phyloP scores from a whole-genome alignment of 2,329 filamentous ascomycete genomes.

The Oidium heveae region DNA sequence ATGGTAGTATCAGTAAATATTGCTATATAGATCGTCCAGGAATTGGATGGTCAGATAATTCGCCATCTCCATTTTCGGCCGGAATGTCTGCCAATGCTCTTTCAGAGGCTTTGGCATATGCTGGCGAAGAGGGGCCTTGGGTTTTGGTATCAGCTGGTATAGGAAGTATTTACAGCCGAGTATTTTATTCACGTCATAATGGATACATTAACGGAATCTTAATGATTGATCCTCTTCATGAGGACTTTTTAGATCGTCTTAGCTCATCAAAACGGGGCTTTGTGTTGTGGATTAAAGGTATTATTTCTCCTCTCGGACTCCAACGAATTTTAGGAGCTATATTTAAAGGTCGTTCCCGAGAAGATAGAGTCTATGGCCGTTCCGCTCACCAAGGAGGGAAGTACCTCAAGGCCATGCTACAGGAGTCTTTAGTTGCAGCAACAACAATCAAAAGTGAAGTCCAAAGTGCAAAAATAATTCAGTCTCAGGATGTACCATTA shows the following conservation, averaged over 20 bases:
- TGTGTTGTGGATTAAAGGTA: constrained; percentile 60
- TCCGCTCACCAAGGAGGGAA: constrained; percentile 59
- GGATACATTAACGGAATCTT: constrained; percentile 53
- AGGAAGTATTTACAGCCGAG: constrained; percentile 68
- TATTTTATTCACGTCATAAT: constrained; percentile 69
- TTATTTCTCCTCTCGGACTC: constrained; percentile 68
- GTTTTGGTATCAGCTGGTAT: constrained; percentile 67
- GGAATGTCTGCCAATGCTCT: constrained; percentile 80
- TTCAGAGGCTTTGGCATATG: constrained; percentile 57
- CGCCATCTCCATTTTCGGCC: constrained; percentile 76
- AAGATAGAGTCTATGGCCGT: constrained; percentile 66
- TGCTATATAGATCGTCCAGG: constrained; percentile 93
- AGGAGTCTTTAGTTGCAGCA: constrained; percentile 73
- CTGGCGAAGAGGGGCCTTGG: constrained; percentile 72
- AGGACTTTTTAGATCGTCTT: constrained; percentile 50
- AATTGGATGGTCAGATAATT: constrained; percentile 70
- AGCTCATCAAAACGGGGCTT: constrained; percentile 50
- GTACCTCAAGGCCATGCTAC: constrained; percentile 69
- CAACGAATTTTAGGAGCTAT: constrained; percentile 58
- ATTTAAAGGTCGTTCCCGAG: constrained; percentile 53
- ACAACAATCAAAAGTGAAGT: constrained; percentile 71
- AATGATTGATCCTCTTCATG: constrained; percentile 71
- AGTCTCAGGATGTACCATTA: constrained; percentile 48
- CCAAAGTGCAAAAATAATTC: constrained; percentile 51
- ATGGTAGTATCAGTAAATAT: constrained; percentile 65